Evolutionary conservation across 2,329 filamentous ascomycete species (phyloP).

Genomic region (Penicillium psychrosexuale): DNA sequence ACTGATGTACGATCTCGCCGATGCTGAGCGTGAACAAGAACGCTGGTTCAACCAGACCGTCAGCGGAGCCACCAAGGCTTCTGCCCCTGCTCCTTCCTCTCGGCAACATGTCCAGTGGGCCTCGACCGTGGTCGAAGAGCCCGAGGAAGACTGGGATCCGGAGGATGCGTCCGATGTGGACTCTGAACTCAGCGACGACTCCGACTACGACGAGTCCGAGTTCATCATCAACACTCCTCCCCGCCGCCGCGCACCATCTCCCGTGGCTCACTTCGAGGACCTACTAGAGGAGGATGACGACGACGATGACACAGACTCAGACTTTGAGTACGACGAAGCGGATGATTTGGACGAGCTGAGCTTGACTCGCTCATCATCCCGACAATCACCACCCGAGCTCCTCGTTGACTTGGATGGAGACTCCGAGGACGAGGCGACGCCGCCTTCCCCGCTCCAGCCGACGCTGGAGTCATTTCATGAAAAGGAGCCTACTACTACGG

Average conservation of each 20-base stretch:
- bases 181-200: slow-evolving; percentile 52
- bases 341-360: slow-evolving; percentile 61
- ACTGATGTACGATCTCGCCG: slow-evolving; percentile 85
- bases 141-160: slow-evolving; percentile 60
- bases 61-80: slow-evolving; percentile 62
- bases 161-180: slow-evolving; percentile 61
- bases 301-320: slow-evolving; percentile 52
- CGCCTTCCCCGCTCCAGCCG: slow-evolving; percentile 62
- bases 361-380: slow-evolving; percentile 67
- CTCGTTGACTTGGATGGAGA: slow-evolving; percentile 63
- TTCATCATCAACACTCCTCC: slow-evolving; percentile 38
- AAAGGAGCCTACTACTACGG: slow-evolving; percentile 51
- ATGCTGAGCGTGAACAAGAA: slow-evolving; percentile 93
- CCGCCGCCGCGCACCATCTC: slow-evolving; percentile 31
- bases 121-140: slow-evolving; percentile 70
- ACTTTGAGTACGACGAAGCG: slow-evolving; percentile 55
- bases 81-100: slow-evolving; percentile 32
- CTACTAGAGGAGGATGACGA: slow-evolving; percentile 33
- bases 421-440: slow-evolving; percentile 70
- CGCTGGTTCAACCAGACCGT: slow-evolving; percentile 97
- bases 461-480: slow-evolving; percentile 59
- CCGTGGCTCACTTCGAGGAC: slow-evolving; percentile 31
- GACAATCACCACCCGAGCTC: slow-evolving; percentile 66
- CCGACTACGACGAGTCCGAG: slow-evolving; percentile 45
- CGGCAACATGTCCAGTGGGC: slow-evolving; percentile 83